These are phyloP conservation scores for Talaromyces liani DNA, from an alignment of 495 filamentous ascomycete genomes.

Conservation along the genomic window DNA sequence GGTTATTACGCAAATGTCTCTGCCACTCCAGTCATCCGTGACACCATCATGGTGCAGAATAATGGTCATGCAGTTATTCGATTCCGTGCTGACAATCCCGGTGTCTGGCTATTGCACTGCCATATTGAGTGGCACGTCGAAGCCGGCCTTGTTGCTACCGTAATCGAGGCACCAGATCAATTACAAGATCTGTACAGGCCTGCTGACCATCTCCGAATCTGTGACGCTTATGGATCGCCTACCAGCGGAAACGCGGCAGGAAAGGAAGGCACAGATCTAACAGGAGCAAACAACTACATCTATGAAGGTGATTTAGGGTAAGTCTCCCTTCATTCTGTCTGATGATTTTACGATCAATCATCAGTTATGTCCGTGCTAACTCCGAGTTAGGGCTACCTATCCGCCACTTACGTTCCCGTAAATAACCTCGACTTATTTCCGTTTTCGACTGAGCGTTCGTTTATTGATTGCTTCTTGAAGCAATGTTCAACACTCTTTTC, in stretches of 20 bases:
- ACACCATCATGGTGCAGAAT: conserved; percentile 47
- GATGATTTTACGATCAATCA: too few species aligned
- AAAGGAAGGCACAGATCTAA: conserved; percentile 1
- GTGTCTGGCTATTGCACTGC: conserved; percentile 65
- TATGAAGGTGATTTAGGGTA: conserved; percentile 8
- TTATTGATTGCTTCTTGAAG: neutral
- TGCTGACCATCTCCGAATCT: conserved; percentile 11
- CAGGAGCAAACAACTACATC: conserved; percentile 6
- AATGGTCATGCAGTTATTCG: conserved; percentile 53
- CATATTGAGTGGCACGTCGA: conserved; percentile 71
- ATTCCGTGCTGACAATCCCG: conserved; percentile 65
- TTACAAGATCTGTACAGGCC: conserved; percentile 11
- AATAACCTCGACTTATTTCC: neutral
- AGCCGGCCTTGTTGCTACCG: conserved; percentile 57
- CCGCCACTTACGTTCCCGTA: neutral
- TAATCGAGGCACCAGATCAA: conserved; percentile 46
- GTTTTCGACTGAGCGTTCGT: neutral
- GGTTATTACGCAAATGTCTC: conserved; percentile 32
- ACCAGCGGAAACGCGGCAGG: conserved; percentile 9
- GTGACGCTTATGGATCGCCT: conserved; percentile 9
- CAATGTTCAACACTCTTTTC: neutral
- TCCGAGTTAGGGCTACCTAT: neutral
- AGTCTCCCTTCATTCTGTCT: neutral
- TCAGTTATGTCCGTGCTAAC: neutral
- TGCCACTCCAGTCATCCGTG: conserved; percentile 44